A percentile compares a stretch with the other conserved stretches of the same genome.
Evolutionary conservation across 345 rosid species (phyloP).

Genomic region (Citrus medica): DNA sequence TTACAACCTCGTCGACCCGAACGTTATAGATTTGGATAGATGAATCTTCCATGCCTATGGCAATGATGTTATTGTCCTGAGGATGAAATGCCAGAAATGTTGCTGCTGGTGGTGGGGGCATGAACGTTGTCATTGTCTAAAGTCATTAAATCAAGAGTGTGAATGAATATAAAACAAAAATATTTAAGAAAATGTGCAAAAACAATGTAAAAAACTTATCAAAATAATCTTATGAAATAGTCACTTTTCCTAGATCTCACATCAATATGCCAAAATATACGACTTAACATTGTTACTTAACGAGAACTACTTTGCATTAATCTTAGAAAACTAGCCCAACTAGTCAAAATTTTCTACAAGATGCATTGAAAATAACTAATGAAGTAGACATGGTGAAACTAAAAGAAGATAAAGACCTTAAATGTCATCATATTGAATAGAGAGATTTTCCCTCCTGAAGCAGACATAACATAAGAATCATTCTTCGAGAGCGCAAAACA

Average conservation of each 20-base stretch:
- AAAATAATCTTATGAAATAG: not conserved
- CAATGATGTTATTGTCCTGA: constrained; percentile 64
- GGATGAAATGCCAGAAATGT: constrained; percentile 85
- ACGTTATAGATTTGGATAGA: constrained; percentile 68
- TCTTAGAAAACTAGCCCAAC: not conserved
- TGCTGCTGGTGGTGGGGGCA: constrained; percentile 82
- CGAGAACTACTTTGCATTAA: not conserved
- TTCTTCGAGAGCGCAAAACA: constrained; percentile 82
- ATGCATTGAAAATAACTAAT: not conserved
- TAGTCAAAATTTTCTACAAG: not conserved
- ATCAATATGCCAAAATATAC: not conserved
- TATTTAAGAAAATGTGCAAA: not conserved
- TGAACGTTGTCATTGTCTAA: constrained; percentile 77
- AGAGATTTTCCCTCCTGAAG: constrained; percentile 79
- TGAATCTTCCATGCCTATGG: constrained; percentile 87
- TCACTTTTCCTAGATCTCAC: not conserved
- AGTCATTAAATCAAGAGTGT: constrained; percentile 10
- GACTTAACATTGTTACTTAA: not conserved
- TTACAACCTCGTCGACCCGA: constrained; percentile 58
- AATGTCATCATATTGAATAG: constrained; percentile 69
- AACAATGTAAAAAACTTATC: not conserved
- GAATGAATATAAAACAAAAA: not conserved
- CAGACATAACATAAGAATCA: constrained; percentile 69
- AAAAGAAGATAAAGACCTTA: constrained; percentile 42
- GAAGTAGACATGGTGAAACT: not conserved